Conservation (phyloP, 208 protist genomes). For the Leishmania lainsoni region DNA sequence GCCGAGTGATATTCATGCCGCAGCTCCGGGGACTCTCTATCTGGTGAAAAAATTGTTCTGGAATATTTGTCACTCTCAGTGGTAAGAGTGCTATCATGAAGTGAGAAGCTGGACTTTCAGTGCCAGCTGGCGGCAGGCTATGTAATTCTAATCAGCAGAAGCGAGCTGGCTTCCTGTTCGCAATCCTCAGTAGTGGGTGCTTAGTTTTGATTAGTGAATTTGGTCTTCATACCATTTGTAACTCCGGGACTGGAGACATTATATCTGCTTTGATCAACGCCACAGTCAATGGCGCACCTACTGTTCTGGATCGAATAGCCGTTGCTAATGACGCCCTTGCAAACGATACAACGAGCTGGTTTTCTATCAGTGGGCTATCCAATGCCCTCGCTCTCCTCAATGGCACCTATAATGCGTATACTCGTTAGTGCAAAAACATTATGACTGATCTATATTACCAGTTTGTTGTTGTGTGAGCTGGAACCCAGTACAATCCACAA, state of each 20-base stretch:
- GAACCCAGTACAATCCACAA: conserved; percentile 75
- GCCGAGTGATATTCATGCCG: conserved; percentile 55
- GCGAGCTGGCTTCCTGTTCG: conserved; percentile 56
- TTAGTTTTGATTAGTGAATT: conserved; percentile 41
- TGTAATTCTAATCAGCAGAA: conserved; percentile 36
- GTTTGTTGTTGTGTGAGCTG: conserved; percentile 71
- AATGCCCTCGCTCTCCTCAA: conserved; percentile 21
- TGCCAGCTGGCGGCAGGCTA: conserved; percentile 67
- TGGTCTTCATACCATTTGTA: conserved; percentile 54
- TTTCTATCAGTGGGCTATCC: conserved; percentile 52
- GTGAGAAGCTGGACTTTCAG: conserved; percentile 56
- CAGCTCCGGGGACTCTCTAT: conserved; percentile 53
- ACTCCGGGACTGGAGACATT: conserved; percentile 34
- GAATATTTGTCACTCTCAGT: conserved; percentile 35
- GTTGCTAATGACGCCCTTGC: conserved; percentile 65
- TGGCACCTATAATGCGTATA: conserved; percentile 46
- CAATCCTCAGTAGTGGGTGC: conserved; percentile 63
- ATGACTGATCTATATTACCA: conserved; percentile 65
- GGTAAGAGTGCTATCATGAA: conserved; percentile 55
- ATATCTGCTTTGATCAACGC: conserved; percentile 41
- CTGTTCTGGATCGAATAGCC: conserved; percentile 53
- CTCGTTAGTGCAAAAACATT: conserved; percentile 58
- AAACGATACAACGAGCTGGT: conserved; percentile 80
- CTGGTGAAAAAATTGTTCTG: conserved; percentile 53
- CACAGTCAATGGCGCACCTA: conserved; percentile 12